phyloP scores from a whole-genome alignment of 768 basidiomycete species.

The Cystofilobasidium ferigula region DNA sequence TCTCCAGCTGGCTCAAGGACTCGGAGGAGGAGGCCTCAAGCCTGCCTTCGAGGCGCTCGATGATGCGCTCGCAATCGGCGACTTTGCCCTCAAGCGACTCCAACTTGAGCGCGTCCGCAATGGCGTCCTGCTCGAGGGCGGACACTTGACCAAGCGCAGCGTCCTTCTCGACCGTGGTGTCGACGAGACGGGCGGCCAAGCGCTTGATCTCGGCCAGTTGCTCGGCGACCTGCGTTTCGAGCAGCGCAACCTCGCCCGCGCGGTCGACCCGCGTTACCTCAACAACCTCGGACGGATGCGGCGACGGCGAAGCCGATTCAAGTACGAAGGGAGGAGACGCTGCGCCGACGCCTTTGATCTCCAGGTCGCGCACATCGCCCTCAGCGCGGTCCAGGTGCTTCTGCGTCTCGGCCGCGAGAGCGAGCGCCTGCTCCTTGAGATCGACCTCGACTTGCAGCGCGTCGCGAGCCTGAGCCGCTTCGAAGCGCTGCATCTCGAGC shows the following conservation, averaged over 20 bases:
- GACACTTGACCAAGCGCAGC: neutral
- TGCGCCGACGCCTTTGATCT: neutral
- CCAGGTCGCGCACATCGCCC: conserved; percentile 28
- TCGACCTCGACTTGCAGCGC: conserved; percentile 24
- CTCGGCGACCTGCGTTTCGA: neutral
- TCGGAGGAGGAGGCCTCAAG: neutral
- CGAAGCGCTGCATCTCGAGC: conserved; percentile 13
- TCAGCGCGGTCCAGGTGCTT: conserved; percentile 48
- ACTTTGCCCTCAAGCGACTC: conserved; percentile 3
- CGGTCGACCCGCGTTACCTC: conserved; percentile 1
- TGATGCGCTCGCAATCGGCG: neutral
- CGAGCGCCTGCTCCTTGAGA: conserved; percentile 40
- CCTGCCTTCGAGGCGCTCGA: neutral
- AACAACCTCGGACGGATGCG: neutral
- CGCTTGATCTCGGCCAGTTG: neutral
- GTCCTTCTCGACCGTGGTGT: neutral
- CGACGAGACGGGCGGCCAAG: neutral
- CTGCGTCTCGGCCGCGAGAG: conserved; percentile 42
- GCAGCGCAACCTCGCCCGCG: neutral
- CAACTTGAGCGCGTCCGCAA: neutral
- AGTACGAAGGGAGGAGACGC: too few relatives aligned
- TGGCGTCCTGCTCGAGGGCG: neutral
- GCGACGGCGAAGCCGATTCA: neutral
- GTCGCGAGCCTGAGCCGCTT: neutral
- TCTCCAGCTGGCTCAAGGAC: neutral